Evolutionary conservation across 2,329 filamentous ascomycete species (phyloP), one percentile per base, ranked within the genome.

Genomic region (Aureobasidium lini): DNA sequence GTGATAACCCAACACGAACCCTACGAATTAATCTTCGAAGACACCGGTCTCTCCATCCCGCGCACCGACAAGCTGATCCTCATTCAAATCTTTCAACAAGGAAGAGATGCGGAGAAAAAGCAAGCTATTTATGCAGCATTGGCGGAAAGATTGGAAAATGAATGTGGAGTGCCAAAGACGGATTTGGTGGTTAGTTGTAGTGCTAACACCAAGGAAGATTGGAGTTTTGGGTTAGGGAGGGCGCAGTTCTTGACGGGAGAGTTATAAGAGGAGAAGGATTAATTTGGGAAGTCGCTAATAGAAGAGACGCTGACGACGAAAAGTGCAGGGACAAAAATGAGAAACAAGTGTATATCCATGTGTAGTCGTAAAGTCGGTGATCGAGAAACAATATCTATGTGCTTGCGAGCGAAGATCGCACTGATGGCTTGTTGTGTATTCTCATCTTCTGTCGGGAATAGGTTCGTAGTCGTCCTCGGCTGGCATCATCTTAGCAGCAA

Each of bases 381-480:
- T 15, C 11, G 7, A 48, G 11, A 15, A 42, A 18, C 9, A 15
- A 42, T 29, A 46, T 46, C 18, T 23, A 23, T 23, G 23, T 23
- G 23, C 23, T 23, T 23, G 23, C 23, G 23, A 23, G 23, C 23
- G 23, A 23, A 23, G 23, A 23, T 23, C 23, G 23, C 23, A 23
- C 23, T 23, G 23, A 23, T 23, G 23, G 23, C 23, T 23, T 23
- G 23, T 10, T 49, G 28, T 6, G 16, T 34, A 6, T 15, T 4
- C n/a, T 59, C 48, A 59, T 44, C 39, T 39, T 18, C 59, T 54
- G 4, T 61, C 59, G 11, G 77, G 84, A 69, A 85, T 90, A 63
- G 89, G 82, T 71, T 95, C 89, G 75, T 96, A 96, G 59, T 90
- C 92, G 67, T 88, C 89, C 71, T 96, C 92, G 0, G 84, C 81